phyloP scores from a whole-genome alignment of 768 basidiomycete species.

The Thelephora aurantiotincta region DNA sequence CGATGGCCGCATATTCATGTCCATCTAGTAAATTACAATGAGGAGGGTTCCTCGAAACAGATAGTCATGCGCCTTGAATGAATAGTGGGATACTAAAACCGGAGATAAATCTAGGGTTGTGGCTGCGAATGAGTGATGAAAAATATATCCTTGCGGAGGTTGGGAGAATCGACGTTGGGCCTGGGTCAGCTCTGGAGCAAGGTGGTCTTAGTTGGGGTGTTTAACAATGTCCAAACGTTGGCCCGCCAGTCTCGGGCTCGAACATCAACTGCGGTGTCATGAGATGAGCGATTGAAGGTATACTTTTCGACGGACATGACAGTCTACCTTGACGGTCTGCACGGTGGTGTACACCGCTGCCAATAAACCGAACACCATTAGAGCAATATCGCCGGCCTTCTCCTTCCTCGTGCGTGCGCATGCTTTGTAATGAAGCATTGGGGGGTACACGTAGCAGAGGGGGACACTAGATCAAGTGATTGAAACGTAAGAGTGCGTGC shows the following conservation, averaged over 20 bases:
- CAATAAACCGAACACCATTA: slow-evolving; percentile 62
- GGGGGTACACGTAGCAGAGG: slow-evolving; percentile 86
- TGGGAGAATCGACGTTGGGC: no score
- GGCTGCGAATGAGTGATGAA: no score
- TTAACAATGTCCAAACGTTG: slow-evolving; percentile 18
- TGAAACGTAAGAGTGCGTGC: neutral
- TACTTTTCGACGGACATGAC: neutral
- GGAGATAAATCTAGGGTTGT: no score
- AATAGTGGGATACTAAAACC: no score
- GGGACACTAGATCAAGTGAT: slow-evolving; percentile 49
- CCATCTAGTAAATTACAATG: no score
- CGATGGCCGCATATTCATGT: no score
- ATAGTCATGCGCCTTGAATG: no score
- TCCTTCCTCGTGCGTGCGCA: slow-evolving; percentile 56
- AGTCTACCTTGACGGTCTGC: slow-evolving; percentile 58
- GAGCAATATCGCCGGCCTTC: slow-evolving; percentile 52
- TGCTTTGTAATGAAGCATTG: slow-evolving; percentile 86
- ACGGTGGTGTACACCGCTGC: slow-evolving; percentile 69
- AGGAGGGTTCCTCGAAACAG: no score
- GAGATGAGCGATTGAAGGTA: slow-evolving; percentile 1
- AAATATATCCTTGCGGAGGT: no score
- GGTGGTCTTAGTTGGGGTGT: no score
- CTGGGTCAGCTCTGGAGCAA: no score
- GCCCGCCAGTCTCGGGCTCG: slow-evolving; percentile 26
- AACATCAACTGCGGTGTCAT: slow-evolving; percentile 40